A percentile compares a stretch with the other conserved stretches of the same genome.
Evolutionary conservation across 1,139 yeast species (phyloP).

Genomic region (Zygosaccharomyces pseudobailii): DNA sequence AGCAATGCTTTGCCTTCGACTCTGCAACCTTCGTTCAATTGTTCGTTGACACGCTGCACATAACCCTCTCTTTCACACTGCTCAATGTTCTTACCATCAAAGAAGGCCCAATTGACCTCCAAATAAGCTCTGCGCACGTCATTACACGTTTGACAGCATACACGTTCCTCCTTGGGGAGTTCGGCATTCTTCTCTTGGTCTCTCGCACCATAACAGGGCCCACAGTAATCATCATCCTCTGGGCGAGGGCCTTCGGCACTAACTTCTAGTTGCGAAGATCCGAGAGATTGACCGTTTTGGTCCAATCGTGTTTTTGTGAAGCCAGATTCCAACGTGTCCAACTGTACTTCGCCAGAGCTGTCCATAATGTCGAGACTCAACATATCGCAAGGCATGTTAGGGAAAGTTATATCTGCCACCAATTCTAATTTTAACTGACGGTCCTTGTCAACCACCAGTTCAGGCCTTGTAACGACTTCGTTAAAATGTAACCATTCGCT

Average conservation of each 20-base stretch:
- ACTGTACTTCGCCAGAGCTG: conserved; percentile 75
- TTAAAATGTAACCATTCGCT: conserved; percentile 77
- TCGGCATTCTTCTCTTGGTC: conserved; percentile 55
- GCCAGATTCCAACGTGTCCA: conserved; percentile 66
- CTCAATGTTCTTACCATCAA: conserved; percentile 76
- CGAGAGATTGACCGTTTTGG: conserved; percentile 23
- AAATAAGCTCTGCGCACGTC: conserved; percentile 79
- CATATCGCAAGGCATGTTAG: conserved; percentile 75
- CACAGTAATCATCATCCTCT: conserved; percentile 51
- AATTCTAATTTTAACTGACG: conserved; percentile 72
- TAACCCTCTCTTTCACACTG: conserved; percentile 92
- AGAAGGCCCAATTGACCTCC: conserved; percentile 77
- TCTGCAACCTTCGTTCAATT: conserved; percentile 81
- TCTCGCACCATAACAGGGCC: conserved; percentile 84
- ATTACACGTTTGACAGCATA: conserved; percentile 84
- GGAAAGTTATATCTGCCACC: conserved; percentile 76
- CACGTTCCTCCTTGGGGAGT: conserved; percentile 35
- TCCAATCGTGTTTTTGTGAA: conserved; percentile 64
- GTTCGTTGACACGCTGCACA: conserved; percentile 52
- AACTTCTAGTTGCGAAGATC: conserved; percentile 34
- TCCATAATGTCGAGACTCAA: conserved; percentile 68
- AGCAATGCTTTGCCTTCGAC: conserved; percentile 73
- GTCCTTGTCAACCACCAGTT: conserved; percentile 83
- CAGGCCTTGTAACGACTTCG: conserved; percentile 64
- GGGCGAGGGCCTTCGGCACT: conserved; percentile 35